phyloP scores from a whole-genome alignment of 805 yeast genomes.

The Isabelozyma pseudorhagii region DNA sequence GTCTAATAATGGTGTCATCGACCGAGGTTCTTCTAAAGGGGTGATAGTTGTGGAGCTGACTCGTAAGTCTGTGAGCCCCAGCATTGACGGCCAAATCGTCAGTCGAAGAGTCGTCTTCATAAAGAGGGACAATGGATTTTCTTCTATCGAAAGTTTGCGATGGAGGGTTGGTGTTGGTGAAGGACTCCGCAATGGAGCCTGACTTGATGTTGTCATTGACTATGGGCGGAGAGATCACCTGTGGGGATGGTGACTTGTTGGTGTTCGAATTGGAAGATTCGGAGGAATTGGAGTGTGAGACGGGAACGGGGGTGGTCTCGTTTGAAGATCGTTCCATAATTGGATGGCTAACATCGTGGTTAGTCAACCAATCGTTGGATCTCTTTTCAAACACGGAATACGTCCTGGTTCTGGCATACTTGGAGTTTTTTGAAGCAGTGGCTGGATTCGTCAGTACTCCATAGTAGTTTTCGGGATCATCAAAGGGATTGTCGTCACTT shows the following conservation, averaged over 20 bases:
- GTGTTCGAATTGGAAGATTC: not conserved
- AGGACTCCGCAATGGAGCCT: not conserved
- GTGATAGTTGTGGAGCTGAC: not conserved
- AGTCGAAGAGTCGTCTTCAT: slow-evolving; percentile 10
- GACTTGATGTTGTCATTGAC: not conserved
- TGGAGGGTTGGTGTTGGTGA: not conserved
- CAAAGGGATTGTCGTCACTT: slow-evolving; percentile 62
- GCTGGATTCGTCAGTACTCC: slow-evolving; percentile 61
- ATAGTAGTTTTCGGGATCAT: slow-evolving; percentile 67
- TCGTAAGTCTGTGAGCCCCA: slow-evolving; percentile 3
- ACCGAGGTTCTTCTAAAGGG: slow-evolving; percentile 29
- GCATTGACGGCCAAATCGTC: slow-evolving; percentile 4
- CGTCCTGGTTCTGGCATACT: slow-evolving; percentile 54
- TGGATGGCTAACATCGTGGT: not conserved
- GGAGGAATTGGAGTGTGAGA: not conserved
- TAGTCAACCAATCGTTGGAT: not conserved
- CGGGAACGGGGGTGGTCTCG: not conserved
- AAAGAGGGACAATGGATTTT: slow-evolving; percentile 30
- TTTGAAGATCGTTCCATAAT: not conserved
- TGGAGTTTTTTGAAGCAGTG: slow-evolving; percentile 35
- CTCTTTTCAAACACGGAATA: slow-evolving; percentile 41
- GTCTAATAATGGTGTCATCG: slow-evolving; percentile 23
- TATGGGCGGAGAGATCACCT: not conserved
- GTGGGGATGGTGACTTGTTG: not conserved
- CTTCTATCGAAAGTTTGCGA: slow-evolving; percentile 6